Evolutionary conservation across 768 basidiomycete genomes (phyloP), one percentile per base, ranked within the genome.

Genomic region (Tylopilus intermedius): DNA sequence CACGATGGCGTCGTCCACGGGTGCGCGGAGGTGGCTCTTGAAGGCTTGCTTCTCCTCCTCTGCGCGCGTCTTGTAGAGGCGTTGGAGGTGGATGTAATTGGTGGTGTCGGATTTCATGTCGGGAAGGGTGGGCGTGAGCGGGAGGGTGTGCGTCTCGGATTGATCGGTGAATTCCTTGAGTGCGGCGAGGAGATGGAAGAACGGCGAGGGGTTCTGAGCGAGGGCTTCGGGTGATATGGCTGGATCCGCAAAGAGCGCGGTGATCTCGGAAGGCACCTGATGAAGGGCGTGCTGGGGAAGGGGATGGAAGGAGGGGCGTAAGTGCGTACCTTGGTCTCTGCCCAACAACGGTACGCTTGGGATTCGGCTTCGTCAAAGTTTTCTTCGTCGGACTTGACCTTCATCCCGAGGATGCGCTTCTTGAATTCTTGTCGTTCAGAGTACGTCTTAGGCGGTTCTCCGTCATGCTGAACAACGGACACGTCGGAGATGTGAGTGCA

Each of bases 321-420:
- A 8, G 8, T 22, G 14, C 60, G 14, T 49, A 78, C 79, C 42
- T 71, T 73, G 21, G 79, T 79, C 49, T 73, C 73, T 0, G 81
- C 81, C 84, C 84, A 94, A 50, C 80, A 80, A 26, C 89, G 83
- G 67, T 90, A 94, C 0, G 88, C 90, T 65, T 96, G 90, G 7
- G 86, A 77, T 62, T 88, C 80, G 2, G 94, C 95, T 69, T 98
- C 95, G 55, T 96, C 95, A 65, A 94, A 94, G 71, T 98, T 99
- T 75, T 99, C 96, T 65, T 98, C 93, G 64, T 99, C 96, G 0
- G 71, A 60, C 62, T 91, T 92, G 52, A 79, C 64, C 61, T 84
- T 83, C 76, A 85, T 80, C 1, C 72, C 72, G n/a, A 74, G 69
- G 41, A 98, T 71, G 3, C 49, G 50, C 32, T 78, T 71, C 64